phyloP scores from a whole-genome alignment of 768 basidiomycete species.

The Pulveroboletus ravenelii region DNA sequence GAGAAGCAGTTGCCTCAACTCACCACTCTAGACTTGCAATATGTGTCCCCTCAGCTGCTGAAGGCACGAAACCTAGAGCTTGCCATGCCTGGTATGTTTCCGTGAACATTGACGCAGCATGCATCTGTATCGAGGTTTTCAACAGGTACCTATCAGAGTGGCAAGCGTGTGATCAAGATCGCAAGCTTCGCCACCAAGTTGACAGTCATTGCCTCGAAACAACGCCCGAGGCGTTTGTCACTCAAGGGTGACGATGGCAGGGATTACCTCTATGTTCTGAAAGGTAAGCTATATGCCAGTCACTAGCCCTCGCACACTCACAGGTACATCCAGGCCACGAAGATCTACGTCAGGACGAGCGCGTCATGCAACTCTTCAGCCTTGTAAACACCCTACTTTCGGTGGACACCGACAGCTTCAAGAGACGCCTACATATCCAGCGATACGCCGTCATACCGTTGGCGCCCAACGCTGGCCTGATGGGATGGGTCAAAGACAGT shows the following conservation, averaged over 20 bases:
- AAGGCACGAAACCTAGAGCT: slow-evolving; percentile 87
- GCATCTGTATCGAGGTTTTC: neutral
- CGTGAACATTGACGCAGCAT: neutral
- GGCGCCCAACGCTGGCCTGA: slow-evolving; percentile 89
- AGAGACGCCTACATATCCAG: slow-evolving; percentile 92
- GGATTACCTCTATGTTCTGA: slow-evolving; percentile 88
- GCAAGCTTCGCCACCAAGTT: slow-evolving; percentile 82
- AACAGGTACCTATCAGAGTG: slow-evolving; percentile 87
- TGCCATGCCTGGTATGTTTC: slow-evolving; percentile 80
- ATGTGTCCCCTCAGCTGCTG: slow-evolving; percentile 89
- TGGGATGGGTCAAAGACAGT: slow-evolving; percentile 94
- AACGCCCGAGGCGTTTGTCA: slow-evolving; percentile 84
- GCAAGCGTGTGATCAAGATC: slow-evolving; percentile 78
- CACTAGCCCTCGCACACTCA: neutral
- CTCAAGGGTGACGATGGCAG: slow-evolving; percentile 88
- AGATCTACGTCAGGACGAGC: slow-evolving; percentile 96
- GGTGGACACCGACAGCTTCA: slow-evolving; percentile 92
- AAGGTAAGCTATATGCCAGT: slow-evolving; percentile 49
- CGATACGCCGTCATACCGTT: slow-evolving; percentile 89
- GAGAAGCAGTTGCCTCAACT: slow-evolving; percentile 90
- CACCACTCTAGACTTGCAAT: slow-evolving; percentile 90
- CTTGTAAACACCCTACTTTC: slow-evolving; percentile 93
- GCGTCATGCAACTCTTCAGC: slow-evolving; percentile 98
- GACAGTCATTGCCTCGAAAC: slow-evolving; percentile 93
- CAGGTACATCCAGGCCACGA: slow-evolving; percentile 69